Evolutionary conservation across 164 flowering plant species (phyloP).

Genomic region (Pachysandra terminalis): DNA sequence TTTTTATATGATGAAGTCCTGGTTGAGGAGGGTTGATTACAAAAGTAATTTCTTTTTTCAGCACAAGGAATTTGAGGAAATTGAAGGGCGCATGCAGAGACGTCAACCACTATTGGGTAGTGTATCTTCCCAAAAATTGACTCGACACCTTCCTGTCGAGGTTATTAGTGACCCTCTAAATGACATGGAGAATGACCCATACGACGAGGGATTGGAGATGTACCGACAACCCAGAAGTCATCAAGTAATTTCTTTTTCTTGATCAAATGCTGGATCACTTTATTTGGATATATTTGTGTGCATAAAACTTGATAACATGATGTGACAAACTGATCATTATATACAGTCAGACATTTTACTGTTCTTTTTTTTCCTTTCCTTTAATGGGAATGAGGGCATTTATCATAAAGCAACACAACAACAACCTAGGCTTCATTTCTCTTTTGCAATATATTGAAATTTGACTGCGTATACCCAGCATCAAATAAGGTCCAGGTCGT

Average conservation of each 20-base stretch:
- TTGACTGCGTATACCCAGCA: too few relatives aligned
- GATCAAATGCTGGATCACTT: not conserved
- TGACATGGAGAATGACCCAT: conserved; percentile 74
- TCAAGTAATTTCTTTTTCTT: conserved; percentile 44
- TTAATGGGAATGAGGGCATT: too few relatives aligned
- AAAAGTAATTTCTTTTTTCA: conserved; percentile 25
- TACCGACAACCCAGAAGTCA: conserved; percentile 55
- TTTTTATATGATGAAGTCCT: not conserved
- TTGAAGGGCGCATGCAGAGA: conserved; percentile 69
- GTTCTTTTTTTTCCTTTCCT: too few relatives aligned
- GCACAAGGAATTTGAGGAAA: conserved; percentile 98
- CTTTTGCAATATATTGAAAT: too few relatives aligned
- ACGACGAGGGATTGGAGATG: conserved; percentile 63
- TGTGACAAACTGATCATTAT: too few relatives aligned
- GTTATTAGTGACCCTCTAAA: conserved; percentile 79
- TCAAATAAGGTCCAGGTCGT: too few relatives aligned
- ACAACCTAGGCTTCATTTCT: too few relatives aligned
- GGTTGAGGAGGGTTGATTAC: not conserved
- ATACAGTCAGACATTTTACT: too few relatives aligned
- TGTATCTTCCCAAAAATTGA: conserved; percentile 48
- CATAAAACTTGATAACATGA: not conserved
- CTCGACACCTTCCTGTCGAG: conserved; percentile 63
- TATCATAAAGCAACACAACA: too few relatives aligned
- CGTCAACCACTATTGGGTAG: conserved; percentile 79
- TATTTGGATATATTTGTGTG: not conserved